These are phyloP conservation scores for Colletotrichum aenigma DNA, from an alignment of 2,329 filamentous ascomycete species.

Conservation along the genomic window DNA sequence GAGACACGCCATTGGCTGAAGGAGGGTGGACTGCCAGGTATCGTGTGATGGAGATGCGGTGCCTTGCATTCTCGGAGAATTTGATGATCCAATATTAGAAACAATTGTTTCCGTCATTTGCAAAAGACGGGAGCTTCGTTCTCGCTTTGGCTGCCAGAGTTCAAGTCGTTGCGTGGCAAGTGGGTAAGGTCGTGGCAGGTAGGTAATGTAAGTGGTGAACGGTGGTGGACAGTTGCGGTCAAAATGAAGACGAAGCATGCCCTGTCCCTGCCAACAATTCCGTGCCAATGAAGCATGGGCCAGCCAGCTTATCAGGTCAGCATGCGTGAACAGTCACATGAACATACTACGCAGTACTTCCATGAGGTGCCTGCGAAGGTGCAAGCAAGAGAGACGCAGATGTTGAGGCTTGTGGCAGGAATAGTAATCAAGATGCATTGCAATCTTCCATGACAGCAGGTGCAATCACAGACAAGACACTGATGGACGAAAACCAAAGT, in stretches of 20 bases:
- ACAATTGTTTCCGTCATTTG: background rate
- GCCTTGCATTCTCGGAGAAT: slow-evolving; percentile 11
- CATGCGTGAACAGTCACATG: background rate
- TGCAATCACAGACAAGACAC: background rate
- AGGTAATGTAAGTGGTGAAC: background rate
- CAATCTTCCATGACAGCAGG: background rate
- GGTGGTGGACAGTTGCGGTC: background rate
- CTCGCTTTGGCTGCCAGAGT: background rate
- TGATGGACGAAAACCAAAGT: background rate
- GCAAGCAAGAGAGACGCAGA: background rate
- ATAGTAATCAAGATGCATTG: background rate
- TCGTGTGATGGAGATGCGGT: slow-evolving; percentile 13
- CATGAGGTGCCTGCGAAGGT: background rate
- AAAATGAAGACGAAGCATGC: background rate
- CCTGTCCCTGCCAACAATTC: background rate
- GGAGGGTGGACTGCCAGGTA: background rate
- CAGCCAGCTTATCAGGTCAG: background rate
- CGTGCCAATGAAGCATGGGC: background rate
- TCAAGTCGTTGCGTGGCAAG: background rate
- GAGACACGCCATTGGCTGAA: slow-evolving; percentile 8
- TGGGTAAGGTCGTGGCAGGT: background rate
- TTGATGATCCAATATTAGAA: slow-evolving; percentile 12
- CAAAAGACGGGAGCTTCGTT: background rate
- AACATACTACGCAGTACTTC: background rate
- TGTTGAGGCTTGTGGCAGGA: background rate